phyloP scores from a whole-genome alignment of 768 basidiomycete species.

The Kwoniella bestiolae region DNA sequence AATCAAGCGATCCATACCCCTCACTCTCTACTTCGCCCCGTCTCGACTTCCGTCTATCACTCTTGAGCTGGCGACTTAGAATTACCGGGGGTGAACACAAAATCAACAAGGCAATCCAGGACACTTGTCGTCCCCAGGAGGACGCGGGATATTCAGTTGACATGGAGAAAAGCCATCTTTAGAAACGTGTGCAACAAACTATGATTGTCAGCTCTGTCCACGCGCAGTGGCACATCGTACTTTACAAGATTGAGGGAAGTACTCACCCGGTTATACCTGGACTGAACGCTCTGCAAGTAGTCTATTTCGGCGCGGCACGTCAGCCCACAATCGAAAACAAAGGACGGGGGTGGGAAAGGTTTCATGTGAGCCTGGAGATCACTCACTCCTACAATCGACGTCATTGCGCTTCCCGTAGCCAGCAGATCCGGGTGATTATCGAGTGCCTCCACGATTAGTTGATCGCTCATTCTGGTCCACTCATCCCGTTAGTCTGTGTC shows the following conservation, averaged over 20 bases:
- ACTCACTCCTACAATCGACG: slow-evolving; percentile 38
- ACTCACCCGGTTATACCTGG: slow-evolving; percentile 41
- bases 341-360: no score
- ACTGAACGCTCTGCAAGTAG: slow-evolving; percentile 40
- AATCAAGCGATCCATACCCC: no score
- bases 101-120: slow-evolving; percentile 37
- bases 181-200: no score
- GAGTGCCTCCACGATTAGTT: slow-evolving; percentile 14
- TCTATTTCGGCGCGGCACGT: background rate
- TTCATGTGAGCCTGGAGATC: no score
- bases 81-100: slow-evolving; percentile 10
- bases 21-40: no score
- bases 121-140: slow-evolving; percentile 32
- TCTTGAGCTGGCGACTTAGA: no score
- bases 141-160: slow-evolving; percentile 39
- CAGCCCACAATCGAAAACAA: no score
- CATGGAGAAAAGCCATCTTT: slow-evolving; percentile 45
- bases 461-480: slow-evolving; percentile 8
- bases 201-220: no score
- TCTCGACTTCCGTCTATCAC: no score
- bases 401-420: slow-evolving; percentile 40
- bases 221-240: no score
- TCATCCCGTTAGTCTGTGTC: background rate
- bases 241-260: background rate
- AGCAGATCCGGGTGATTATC: slow-evolving; percentile 44